Base-by-base conservation (phyloP, 345 rosid genomes). In the Brassica cretica region DNA sequence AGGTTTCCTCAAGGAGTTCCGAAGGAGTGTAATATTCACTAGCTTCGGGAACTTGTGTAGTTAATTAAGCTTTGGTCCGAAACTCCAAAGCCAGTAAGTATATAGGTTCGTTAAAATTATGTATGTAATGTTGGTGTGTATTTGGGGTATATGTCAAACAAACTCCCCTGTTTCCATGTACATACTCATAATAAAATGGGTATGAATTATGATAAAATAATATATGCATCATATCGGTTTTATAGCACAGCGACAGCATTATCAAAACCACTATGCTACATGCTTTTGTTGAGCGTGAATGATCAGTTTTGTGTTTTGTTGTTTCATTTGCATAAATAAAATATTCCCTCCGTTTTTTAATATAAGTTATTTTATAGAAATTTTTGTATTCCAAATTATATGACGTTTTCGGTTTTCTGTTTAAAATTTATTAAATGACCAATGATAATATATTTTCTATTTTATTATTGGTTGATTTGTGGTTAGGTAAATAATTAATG, bases 1-100 rank as follows among this genome's bases (percentile, higher is more conserved):
- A 76, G 85, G 53, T 84, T 84, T 70, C 85, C 87, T 18, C 81
- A 77, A 65, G 84, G 87, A 32, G 70, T 78, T 15, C 83, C 86
- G 10, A 78, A 68, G 61, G 86, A 84, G 55, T 84, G 86, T 77
- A 9, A 11, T 27, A 2, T 71, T 27, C 82, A 68, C 25, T 79
- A 79, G 78, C 41, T 39, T 61, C 3, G 1, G 8, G 24, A 32
- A 46, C 46, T 63, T 70, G 58, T 77, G 15, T 14, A 30, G 56
- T 51, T 53, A n/a, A 15, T 41, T 66, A 53, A 59, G 41, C 56
- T 24, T 19, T 62, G 10, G 51, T 75, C 65, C 35, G 8, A 62
- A 61, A 16, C 7, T 58, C 41, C 9, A 3, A 44, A 68, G 61
- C 2, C 61, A 70, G 37, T 25, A 8, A 12, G 39, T 70, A 32